phyloP scores from a whole-genome alignment of 371 early-diverging fungal species.

The Mortierella sp. region DNA sequence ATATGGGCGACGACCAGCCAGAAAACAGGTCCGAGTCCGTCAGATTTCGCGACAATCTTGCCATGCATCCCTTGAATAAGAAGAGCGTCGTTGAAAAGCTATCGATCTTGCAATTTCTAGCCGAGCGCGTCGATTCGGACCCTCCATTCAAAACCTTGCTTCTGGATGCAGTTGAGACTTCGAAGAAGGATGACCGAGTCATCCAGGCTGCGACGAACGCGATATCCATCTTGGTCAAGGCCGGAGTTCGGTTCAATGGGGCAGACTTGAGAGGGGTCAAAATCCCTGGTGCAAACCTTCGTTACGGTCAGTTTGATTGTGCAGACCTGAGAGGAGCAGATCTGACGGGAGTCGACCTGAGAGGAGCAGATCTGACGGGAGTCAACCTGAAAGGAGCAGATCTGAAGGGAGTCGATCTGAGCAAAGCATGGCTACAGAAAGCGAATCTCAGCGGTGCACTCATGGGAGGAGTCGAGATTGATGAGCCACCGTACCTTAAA shows the following conservation, averaged over 20 bases:
- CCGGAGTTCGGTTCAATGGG: neutral
- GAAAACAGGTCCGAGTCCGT: no score
- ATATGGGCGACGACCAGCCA: neutral
- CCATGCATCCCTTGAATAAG: neutral
- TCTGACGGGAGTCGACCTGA: neutral
- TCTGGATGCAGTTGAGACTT: neutral
- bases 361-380: neutral
- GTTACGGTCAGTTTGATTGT: neutral
- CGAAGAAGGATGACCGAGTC: neutral
- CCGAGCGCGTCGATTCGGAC: neutral
- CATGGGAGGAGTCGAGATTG: neutral
- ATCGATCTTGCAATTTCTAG: neutral
- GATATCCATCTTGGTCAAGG: neutral
- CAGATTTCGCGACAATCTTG: no score
- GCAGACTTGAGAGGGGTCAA: neutral
- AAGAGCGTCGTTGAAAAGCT: neutral
- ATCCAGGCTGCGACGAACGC: neutral
- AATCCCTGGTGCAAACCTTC: neutral
- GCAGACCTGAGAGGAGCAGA: neutral
- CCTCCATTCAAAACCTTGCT: neutral
- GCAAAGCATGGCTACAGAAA: neutral
- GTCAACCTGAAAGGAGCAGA: neutral
- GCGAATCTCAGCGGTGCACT: neutral
- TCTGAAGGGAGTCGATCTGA: neutral
- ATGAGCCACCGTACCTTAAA: neutral